Evolutionary conservation across 495 filamentous ascomycete genomes (phyloP).

Genomic region (Penicillium samsonianum): DNA sequence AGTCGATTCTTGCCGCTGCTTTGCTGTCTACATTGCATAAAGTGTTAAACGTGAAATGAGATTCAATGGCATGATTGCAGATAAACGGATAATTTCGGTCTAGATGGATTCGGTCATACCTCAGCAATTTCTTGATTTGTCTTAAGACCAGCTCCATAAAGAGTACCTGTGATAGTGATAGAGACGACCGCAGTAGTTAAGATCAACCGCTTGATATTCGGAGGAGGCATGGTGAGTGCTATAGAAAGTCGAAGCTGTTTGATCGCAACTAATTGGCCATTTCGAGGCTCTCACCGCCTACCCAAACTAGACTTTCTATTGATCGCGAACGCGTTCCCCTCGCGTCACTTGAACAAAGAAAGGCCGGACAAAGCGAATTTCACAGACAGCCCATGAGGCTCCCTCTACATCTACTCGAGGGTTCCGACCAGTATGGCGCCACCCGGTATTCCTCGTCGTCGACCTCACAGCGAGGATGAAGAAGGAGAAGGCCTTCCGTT

Average conservation of each 20-base stretch:
- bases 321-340: constrained; percentile 29
- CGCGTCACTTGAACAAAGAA: constrained; percentile 20
- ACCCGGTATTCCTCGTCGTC: constrained; percentile 31
- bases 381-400: constrained; percentile 3
- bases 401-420: constrained; percentile 10
- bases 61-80: neutral
- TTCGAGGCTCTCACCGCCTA: constrained; percentile 29
- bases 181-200: constrained; percentile 49
- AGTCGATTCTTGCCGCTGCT: constrained; percentile 48
- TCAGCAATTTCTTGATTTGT: constrained; percentile 46
- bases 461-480: constrained; percentile 30
- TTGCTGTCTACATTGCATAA: constrained; percentile 26
- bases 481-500: constrained; percentile 29
- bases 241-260: constrained; percentile 4
- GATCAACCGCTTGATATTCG: constrained; percentile 40
- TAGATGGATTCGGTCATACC: constrained; percentile 29
- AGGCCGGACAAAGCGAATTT: constrained; percentile 9
- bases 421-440: constrained; percentile 31
- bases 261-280: constrained; percentile 12
- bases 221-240: constrained; percentile 21
- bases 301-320: constrained; percentile 18
- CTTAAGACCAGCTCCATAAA: constrained; percentile 58
- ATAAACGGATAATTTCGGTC: constrained; percentile 1
- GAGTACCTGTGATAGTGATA: constrained; percentile 53
- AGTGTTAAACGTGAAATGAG: neutral